Percentiles rank a stretch among this genome's conserved stretches.
Evolutionary conservation across 441 rosid species (phyloP).

Genomic region (Kokia cookei): DNA sequence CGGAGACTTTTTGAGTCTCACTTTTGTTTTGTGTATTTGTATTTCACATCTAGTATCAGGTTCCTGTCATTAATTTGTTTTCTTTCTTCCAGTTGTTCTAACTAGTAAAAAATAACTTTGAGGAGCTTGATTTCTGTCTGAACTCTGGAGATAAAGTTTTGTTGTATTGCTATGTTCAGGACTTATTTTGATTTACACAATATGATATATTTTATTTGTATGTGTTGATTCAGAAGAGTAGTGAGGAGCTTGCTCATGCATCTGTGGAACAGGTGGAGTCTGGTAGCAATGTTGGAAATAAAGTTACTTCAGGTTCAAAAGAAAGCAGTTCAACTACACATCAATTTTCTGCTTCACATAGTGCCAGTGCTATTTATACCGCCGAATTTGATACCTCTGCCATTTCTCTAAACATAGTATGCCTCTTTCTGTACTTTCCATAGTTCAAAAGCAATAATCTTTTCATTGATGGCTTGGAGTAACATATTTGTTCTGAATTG

Average conservation of each 20-base stretch:
- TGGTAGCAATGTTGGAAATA: conserved; percentile 36
- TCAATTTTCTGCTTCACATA: conserved; percentile 31
- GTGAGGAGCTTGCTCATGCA: conserved; percentile 61
- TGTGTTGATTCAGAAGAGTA: conserved; percentile 41
- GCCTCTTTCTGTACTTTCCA: conserved; percentile 17
- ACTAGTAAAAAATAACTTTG: background rate
- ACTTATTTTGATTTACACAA: background rate
- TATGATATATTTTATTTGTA: background rate
- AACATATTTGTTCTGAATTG: conserved; percentile 15
- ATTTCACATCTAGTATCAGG: background rate
- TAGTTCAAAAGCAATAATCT: background rate
- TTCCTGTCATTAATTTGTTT: background rate
- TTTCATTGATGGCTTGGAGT: conserved; percentile 1
- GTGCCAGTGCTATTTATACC: conserved; percentile 33
- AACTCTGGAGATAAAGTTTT: background rate
- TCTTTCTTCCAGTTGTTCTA: background rate
- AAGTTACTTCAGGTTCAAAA: conserved; percentile 40
- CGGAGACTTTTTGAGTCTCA: background rate
- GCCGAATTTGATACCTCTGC: conserved; percentile 77
- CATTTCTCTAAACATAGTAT: conserved; percentile 69
- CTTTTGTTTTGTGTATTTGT: background rate
- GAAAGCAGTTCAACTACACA: conserved; percentile 31
- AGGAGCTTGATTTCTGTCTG: background rate
- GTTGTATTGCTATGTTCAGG: background rate
- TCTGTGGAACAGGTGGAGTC: conserved; percentile 63